phyloP scores from a whole-genome alignment of 106 monocot species.

The Phalaenopsis equestris region DNA sequence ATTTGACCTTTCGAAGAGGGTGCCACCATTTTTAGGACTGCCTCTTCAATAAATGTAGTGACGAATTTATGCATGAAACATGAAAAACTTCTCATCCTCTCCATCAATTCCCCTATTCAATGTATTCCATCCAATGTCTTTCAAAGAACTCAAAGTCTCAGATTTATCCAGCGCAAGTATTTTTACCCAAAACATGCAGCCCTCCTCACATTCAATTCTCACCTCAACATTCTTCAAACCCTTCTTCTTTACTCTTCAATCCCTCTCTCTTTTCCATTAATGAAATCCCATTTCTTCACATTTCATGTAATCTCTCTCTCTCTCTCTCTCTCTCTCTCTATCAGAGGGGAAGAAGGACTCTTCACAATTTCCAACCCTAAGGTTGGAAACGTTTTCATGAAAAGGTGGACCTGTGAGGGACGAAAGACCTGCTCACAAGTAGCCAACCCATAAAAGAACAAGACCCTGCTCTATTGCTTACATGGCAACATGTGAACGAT shows the following conservation, averaged over 20 bases:
- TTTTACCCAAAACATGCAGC: neutral
- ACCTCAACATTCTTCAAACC: neutral
- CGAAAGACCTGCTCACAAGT: constrained; percentile 18
- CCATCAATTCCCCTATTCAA: neutral
- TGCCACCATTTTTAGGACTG: constrained; percentile 10
- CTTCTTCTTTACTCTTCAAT: constrained; percentile 5
- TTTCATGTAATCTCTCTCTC: neutral
- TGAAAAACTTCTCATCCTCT: constrained; percentile 8
- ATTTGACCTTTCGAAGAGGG: constrained; percentile 3
- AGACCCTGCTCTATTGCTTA: constrained; percentile 31
- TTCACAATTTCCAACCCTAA: constrained; percentile 24
- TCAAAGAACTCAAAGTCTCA: neutral
- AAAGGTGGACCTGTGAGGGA: constrained; percentile 36
- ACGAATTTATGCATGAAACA: constrained; percentile 31
- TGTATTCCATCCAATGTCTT: neutral
- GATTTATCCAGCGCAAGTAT: neutral
- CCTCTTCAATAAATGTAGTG: constrained; percentile 32
- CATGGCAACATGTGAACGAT: constrained; percentile 60
- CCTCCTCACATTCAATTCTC: constrained; percentile 7
- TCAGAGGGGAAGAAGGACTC: neutral
- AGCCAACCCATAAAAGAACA: constrained; percentile 57
- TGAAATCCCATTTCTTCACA: constrained; percentile 8
- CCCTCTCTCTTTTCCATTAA: neutral
- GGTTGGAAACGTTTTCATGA: constrained; percentile 33
- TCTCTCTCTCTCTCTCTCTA: neutral